Conservation (phyloP, 2,329 filamentous ascomycete species). For the Ceratocystis lukuohia region DNA sequence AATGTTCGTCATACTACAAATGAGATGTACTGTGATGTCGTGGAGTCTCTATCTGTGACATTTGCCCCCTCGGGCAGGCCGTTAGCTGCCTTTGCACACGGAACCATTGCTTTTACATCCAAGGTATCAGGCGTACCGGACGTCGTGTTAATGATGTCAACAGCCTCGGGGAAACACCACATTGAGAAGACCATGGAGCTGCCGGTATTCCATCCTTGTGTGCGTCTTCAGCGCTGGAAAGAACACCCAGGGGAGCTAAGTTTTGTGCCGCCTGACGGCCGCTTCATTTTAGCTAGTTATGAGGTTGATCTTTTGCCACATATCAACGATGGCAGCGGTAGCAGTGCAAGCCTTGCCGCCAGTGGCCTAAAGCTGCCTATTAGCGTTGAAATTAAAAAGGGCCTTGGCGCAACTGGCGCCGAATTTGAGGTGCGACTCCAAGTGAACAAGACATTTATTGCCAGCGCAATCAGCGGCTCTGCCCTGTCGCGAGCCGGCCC, state of each 20-base stretch:
- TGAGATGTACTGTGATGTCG: constrained; percentile 89
- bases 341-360: constrained; percentile 39
- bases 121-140: constrained; percentile 94
- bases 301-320: constrained; percentile 81
- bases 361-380: constrained; percentile 69
- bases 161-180: constrained; percentile 67
- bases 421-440: constrained; percentile 82
- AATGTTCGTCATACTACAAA: constrained; percentile 95
- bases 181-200: constrained; percentile 65
- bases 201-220: constrained; percentile 92
- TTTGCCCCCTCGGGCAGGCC: constrained; percentile 82
- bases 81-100: constrained; percentile 74
- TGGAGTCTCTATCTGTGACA: constrained; percentile 78
- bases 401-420: constrained; percentile 57
- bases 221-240: constrained; percentile 78
- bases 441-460: constrained; percentile 50
- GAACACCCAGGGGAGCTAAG: constrained; percentile 83
- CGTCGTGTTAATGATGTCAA: constrained; percentile 65
- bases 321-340: constrained; percentile 33
- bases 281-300: constrained; percentile 86
- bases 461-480: constrained; percentile 25
- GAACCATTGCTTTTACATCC: constrained; percentile 85
- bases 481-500: constrained; percentile 24
- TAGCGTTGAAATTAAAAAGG: constrained; percentile 66
- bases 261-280: constrained; percentile 87